These are phyloP conservation scores for Mucuna pruriens DNA, from an alignment of 306 rosid species.

Conservation along the genomic window DNA sequence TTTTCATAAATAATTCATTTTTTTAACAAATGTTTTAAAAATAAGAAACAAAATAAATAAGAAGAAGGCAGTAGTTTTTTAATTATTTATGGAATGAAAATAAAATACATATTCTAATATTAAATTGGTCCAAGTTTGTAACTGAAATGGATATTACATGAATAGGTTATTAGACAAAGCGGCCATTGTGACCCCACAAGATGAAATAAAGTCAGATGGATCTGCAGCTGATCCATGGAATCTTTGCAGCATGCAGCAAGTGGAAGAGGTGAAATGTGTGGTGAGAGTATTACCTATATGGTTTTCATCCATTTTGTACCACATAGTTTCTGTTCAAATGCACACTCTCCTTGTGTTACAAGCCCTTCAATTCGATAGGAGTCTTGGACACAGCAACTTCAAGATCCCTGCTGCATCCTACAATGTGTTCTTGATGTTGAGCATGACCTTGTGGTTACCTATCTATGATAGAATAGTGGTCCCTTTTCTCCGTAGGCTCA, in stretches of 20 bases:
- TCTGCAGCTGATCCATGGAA: constrained; percentile 74
- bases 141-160: neutral
- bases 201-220: constrained; percentile 64
- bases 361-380: constrained; percentile 76
- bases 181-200: constrained; percentile 58
- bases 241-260: constrained; percentile 77
- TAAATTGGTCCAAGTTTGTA: neutral
- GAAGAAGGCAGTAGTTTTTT: too few species aligned
- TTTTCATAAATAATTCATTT: too few species aligned
- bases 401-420: constrained; percentile 75
- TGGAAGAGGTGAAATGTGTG: constrained; percentile 81
- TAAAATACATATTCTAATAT: too few species aligned
- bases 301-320: constrained; percentile 52
- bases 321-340: constrained; percentile 53
- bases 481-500: constrained; percentile 55
- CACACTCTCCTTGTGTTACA: constrained; percentile 67
- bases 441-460: constrained; percentile 65
- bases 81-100: too few species aligned
- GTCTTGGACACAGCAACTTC: constrained; percentile 53
- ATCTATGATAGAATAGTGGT: constrained; percentile 67
- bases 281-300: constrained; percentile 77
- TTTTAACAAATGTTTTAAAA: too few species aligned
- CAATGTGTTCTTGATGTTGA: constrained; percentile 59
- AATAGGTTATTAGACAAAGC: constrained; percentile 75
- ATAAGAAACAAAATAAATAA: too few species aligned